These are phyloP conservation scores for Fusarium sp. DNA, from an alignment of 2,329 filamentous ascomycete species.

Conservation along the genomic window DNA sequence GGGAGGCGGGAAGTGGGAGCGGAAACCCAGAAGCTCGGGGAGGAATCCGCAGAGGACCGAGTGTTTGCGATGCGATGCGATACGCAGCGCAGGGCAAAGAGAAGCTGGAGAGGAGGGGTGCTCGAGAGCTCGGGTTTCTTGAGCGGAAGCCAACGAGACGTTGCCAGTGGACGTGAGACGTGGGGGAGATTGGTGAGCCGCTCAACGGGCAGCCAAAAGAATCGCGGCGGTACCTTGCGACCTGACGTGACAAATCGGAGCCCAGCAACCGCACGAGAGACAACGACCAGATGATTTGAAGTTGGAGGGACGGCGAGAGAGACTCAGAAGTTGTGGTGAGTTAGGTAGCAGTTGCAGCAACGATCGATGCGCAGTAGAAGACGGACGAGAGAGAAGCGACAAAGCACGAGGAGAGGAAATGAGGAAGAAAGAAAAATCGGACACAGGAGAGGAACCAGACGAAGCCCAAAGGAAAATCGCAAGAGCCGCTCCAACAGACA, in stretches of 20 bases:
- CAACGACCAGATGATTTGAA: neutral
- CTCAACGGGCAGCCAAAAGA: constrained; percentile 5
- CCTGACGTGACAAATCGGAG: constrained; percentile 4
- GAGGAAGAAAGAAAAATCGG: constrained; percentile 19
- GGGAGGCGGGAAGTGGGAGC: constrained; percentile 16
- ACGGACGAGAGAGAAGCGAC: constrained; percentile 4
- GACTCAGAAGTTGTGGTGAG: constrained; percentile 8
- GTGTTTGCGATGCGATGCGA: neutral
- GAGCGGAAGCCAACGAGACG: constrained; percentile 8
- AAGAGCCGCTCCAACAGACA: constrained; percentile 22
- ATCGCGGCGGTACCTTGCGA: constrained; percentile 11
- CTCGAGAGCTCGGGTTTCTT: constrained; percentile 3
- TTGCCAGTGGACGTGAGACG: constrained; percentile 18
- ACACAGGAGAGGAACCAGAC: constrained; percentile 26
- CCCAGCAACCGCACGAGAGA: constrained; percentile 5
- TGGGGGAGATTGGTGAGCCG: constrained; percentile 19
- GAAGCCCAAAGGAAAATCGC: constrained; percentile 30
- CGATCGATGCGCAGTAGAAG: neutral
- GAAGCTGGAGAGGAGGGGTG: constrained; percentile 1
- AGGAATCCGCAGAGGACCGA: constrained; percentile 1
- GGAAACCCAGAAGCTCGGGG: constrained; percentile 19
- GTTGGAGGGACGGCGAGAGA: neutral
- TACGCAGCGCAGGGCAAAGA: neutral
- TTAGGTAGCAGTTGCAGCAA: constrained; percentile 1
- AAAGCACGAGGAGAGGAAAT: constrained; percentile 6